Evolutionary conservation across 2,329 filamentous ascomycete genomes (phyloP), one percentile per base, ranked within the genome.

Genomic region (Alternaria arbusti): DNA sequence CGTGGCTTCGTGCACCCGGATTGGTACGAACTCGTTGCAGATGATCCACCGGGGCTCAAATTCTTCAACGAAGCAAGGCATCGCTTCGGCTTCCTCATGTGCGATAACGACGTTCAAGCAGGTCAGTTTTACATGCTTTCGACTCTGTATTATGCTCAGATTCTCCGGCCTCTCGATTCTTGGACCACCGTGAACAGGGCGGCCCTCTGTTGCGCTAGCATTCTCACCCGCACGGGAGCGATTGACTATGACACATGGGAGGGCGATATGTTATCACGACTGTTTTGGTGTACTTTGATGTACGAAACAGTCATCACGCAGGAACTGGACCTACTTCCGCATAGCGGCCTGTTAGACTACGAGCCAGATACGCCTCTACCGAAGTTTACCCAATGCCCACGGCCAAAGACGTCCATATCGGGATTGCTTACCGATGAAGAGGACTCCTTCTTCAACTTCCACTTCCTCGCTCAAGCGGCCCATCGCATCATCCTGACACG

Each of bases 271-370:
- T 83, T 86, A 62, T 85, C 84, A 3, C 79, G 85, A 17, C 79
- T 86, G 2, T 87, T 86, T 65, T 87, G 85, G 85, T 86, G 84
- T 60, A 84, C 84, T 15, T 77, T 86, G 47, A 86, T 86, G 84
- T 85, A 86, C 66, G 85, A 87, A 67, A 85, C 84, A 1, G 85
- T 87, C 56, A 82, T 87, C 12, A 84, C 84, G 0, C 85, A 87
- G 71, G 85, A 87, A 63, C 76, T 87, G 11, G 71, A 74, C 25
- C 82, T 85, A 63, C 78, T 87, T 9, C 85, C 85, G 4, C 77
- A 83, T 15, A 86, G 84, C 54, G 83, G 84, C 6, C 78, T 87
- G 40, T 79, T 83, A 15, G 81, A 83, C 13, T 84, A 84, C 17
- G 85, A 87, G 70, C 83, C 86, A 50, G 79, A 83, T 54, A 83